Evolutionary conservation across 371 early-diverging fungal genomes (phyloP), one percentile per base, ranked within the genome.

Genomic region (Blakeslea trispora): DNA sequence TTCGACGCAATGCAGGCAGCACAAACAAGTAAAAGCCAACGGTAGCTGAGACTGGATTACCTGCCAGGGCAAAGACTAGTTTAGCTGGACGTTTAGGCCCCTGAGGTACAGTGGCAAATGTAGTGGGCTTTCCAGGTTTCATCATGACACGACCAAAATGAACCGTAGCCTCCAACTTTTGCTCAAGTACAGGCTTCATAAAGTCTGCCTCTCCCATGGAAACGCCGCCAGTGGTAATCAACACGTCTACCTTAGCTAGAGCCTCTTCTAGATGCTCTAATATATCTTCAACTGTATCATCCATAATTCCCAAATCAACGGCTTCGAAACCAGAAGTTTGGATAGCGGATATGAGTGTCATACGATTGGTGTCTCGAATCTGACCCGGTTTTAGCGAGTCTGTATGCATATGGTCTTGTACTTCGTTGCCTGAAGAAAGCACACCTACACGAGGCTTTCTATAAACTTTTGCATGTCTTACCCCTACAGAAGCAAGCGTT

Each of bases 151-250:
- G 81, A 0, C 96, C 96, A 79, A 97, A 95, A 51, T 89, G 88
- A 23, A 95, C 82, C 0, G 65, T 81, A 5, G 91, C 96, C 5
- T 81, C 82, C 14, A 94, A 58, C 17, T 79, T 79, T 49, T 86
- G 85, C 57, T 92, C 92, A 11, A 95, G 64, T 0, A 91, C 87
- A 1, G 92, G 87, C 57, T 95, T 95, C 58, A 97, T 77, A 40
- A 91, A 81, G 71, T 97, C 97, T 39, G 86, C 79, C 72, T 97
- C 95, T 22, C 96, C 96, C 97, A 97, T 97, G 1, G 93, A 92
- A 0, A 95, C 96, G 2, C 95, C 97, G 23, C 97, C 97, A 0
- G 95, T 93, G 2, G 92, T 91, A 19, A 95, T 82, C 1, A 97
- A 50, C 0, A 94, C 92, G 59, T 95, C 90, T 9, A 84, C 83